A percentile compares a stretch with the other conserved stretches of the same genome.
Evolutionary conservation across 2,329 filamentous ascomycete genomes (phyloP).

Genomic region (Trichoderma polysporum): DNA sequence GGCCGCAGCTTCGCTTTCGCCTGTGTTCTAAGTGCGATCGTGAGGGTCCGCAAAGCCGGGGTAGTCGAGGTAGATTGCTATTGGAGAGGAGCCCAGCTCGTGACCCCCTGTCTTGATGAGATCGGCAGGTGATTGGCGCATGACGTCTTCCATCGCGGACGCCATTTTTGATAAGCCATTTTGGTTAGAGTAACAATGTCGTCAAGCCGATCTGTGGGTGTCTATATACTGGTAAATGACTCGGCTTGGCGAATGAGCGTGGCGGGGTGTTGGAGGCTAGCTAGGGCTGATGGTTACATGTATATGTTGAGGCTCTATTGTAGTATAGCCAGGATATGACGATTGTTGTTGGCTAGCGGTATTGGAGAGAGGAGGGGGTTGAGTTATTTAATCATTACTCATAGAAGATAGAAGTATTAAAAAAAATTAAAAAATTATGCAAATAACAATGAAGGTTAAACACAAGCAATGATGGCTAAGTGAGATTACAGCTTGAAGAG

Average conservation of each 20-base stretch:
- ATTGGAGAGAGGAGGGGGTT: not conserved
- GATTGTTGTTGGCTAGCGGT: not conserved
- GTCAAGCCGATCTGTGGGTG: not conserved
- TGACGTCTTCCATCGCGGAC: slow-evolving; percentile 17
- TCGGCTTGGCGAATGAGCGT: not conserved
- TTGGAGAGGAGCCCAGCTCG: slow-evolving; percentile 3
- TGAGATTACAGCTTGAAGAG: not conserved
- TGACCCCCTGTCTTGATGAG: slow-evolving; percentile 10
- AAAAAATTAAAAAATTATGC: not conserved
- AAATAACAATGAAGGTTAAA: too few species aligned
- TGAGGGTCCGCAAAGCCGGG: slow-evolving; percentile 8
- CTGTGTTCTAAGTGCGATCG: slow-evolving; percentile 1
- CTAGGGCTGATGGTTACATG: not conserved
- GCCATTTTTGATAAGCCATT: not conserved
- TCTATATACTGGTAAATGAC: not conserved
- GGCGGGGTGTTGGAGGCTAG: not conserved
- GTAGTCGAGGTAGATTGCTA: not conserved
- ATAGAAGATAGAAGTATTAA: not conserved
- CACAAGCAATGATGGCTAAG: not conserved
- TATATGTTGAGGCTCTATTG: not conserved
- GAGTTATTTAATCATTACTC: not conserved
- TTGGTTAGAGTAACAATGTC: not conserved
- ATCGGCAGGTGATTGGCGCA: slow-evolving; percentile 9
- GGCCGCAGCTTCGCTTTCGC: not conserved
- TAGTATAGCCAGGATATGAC: not conserved